Evolutionary conservation across 176 grass and related monocot genomes (phyloP), one percentile per base, ranked within the genome.

Genomic region (Tillandsia leiboldiana): DNA sequence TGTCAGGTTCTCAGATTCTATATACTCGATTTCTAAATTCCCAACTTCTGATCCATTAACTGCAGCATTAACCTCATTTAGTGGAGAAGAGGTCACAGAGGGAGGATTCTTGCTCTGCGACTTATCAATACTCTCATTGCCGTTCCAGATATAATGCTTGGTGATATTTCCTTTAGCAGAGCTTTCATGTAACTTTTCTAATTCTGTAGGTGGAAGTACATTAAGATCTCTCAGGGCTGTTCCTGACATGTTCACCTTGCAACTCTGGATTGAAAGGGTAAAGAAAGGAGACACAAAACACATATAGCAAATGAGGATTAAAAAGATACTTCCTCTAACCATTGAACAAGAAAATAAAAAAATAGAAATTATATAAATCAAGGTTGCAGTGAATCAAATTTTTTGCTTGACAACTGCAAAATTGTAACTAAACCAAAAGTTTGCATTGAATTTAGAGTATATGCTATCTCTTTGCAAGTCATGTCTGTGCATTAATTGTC

Each of bases 11-110:
- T 81, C 71, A 59, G 78, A 74, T 29, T 74, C 78, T 2, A 81
- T 74, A 47, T 81, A 81, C 65, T 81, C 78, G 42, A 81, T 71
- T 27, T 81, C 78, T 74, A 50, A 59, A 26, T 1, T 74, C 53
- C 54, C 78, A 18, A 62, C 12, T 52, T 81, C 78, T 63, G 71
- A 26, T 68, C 50, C 78, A 66, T 73, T 79, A 51, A n/a, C 65
- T 11, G 13, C 53, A 20, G 51, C 20, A 66, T 66, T 72, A 59
- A 68, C 62, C 14, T 67, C 71, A 71, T 71, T 71, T 9, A 10
- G 56, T 61, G 22, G 22, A 61, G 56, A 9, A 61, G 56, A 61
- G n/a, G 56, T 15, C 56, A 61, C 15, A 9, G 56, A 61, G 2
- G 56, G 17, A 61, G 56, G 4, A 61, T n/a, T 42, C 33, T 42